Conservation (phyloP, 176 grass and related monocot genomes). For the Oryza coarctata region DNA sequence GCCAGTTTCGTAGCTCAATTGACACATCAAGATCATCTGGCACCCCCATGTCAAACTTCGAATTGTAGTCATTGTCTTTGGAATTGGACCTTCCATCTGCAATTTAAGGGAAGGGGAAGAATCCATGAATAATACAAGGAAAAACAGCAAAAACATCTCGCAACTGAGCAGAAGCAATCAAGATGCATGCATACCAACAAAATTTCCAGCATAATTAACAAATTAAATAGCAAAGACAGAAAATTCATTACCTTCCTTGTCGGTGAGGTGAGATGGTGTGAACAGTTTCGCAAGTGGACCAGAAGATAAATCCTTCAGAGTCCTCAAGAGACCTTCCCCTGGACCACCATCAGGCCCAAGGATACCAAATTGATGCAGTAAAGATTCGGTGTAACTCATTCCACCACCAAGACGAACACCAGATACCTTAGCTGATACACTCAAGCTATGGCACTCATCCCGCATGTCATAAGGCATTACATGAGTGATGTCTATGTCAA, state of each 20-base stretch:
- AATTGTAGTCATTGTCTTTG: constrained; percentile 50
- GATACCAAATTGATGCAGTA: constrained; percentile 90
- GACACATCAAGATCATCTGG: constrained; percentile 94
- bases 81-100: constrained; percentile 53
- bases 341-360: constrained; percentile 89
- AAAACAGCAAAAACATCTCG: constrained; percentile 30
- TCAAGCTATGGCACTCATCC: constrained; percentile 98
- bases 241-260: constrained; percentile 56
- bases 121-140: constrained; percentile 20
- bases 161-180: constrained; percentile 21
- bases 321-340: constrained; percentile 85
- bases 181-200: background rate
- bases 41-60: constrained; percentile 74
- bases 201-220: constrained; percentile 1
- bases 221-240: constrained; percentile 5
- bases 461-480: constrained; percentile 86
- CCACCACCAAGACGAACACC: constrained; percentile 93
- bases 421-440: constrained; percentile 71
- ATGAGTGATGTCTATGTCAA: constrained; percentile 83
- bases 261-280: constrained; percentile 63
- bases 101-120: background rate
- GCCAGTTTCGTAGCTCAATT: constrained; percentile 87
- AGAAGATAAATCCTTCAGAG: constrained; percentile 90
- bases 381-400: constrained; percentile 87
- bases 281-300: constrained; percentile 91